Evolutionary conservation across 139 green algal species (phyloP).

Genomic region (Edaphochlamys debaryana): DNA sequence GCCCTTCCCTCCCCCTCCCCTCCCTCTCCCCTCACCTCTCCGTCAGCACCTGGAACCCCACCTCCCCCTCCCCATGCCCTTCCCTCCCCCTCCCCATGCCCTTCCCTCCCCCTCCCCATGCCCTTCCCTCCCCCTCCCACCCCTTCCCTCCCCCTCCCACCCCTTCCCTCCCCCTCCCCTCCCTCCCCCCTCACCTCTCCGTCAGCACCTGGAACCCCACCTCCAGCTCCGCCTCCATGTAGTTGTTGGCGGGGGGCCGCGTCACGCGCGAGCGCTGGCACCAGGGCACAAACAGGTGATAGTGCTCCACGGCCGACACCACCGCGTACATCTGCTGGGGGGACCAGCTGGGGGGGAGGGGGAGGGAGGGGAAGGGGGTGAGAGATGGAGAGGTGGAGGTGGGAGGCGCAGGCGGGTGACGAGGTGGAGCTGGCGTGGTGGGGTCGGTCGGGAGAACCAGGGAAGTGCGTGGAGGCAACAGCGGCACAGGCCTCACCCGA

Average conservation of each 20-base stretch:
- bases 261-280: conserved; percentile 76
- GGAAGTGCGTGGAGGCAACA: not conserved
- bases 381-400: not conserved
- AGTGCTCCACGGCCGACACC: conserved; percentile 86
- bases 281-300: conserved; percentile 93
- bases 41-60: no score
- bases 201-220: conserved; percentile 86
- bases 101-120: no score
- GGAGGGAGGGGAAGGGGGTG: not conserved
- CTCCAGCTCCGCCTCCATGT: conserved; percentile 93
- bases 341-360: conserved; percentile 41
- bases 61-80: no score
- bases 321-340: conserved; percentile 87
- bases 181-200: conserved; percentile 53
- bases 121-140: no score
- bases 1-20: no score
- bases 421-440: not conserved
- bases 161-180: no score
- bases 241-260: conserved; percentile 26
- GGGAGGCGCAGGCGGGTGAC: not conserved
- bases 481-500: conserved; percentile 5
- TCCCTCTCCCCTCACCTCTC: no score
- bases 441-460: not conserved
- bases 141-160: no score
- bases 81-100: no score